Base-by-base conservation (phyloP, 805 yeast species). In the Schwanniomyces pseudopolymorphus region DNA sequence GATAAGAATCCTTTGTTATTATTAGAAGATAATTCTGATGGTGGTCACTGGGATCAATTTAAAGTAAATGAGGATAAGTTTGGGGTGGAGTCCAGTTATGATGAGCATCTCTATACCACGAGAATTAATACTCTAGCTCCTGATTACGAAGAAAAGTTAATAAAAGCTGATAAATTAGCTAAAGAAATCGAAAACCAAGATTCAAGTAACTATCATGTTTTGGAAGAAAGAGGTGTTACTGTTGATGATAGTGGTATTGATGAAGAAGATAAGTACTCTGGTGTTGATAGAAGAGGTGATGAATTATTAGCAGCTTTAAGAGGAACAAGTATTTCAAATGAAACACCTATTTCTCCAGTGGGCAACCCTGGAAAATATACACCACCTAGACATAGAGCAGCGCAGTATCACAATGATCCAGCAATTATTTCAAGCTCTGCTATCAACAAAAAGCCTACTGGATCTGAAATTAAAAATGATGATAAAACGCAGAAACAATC, bases 231-330 rank as follows among this genome's bases (percentile, higher is more conserved):
- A 64, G 96, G 96, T 21, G 51, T 82, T 13, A 58, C 64, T 14
- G 78, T 86, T 33, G 96, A 88, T 61, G 96, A 88, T 59, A 80
- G 87, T 49, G 96, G 96, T 14, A 54, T 88, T 55, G 98, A 94
- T 66, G 99, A 94, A 69, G 99, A 94, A 66, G 97, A 91, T 65
- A 87, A 87, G 66, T 94, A 91, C 61, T 89, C 97, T 4, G 97
- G 97, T 42, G 99, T 90, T 39, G 83, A 78, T 48, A 80, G 94
- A 58, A 73, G 82, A 46, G 79, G 78, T 22, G 70, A 65, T 39
- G 78, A 74, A 45, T 64, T 75, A 47, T 72, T 75, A 75, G 79
- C 79, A 4, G 75, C 79, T 5, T 67, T 76, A 40, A 67, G 64
- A 51, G 63, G 60, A 17, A 63, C 67, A 14, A 58, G 55, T 31